Evolutionary conservation across 768 basidiomycete genomes (phyloP), one percentile per base, ranked within the genome.

Genomic region (Mycena crocata): DNA sequence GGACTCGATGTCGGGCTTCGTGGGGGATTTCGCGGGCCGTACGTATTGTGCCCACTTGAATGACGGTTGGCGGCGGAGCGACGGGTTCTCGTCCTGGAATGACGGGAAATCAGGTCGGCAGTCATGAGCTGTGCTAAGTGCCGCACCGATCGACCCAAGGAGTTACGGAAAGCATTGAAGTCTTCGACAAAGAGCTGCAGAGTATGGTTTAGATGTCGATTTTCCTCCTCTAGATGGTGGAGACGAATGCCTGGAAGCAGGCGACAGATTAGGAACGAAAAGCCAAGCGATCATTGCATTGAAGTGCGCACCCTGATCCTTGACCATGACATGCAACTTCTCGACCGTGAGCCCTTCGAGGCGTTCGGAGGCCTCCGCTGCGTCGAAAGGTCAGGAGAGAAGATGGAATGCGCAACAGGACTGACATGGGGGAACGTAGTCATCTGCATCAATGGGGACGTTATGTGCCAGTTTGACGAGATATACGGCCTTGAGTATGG

Each of bases 401-500:
- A 76, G 49, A 75, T 71, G 77, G 46, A 34, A 49, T 57, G 44
- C 34, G 21, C 34, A 21, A 45, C 50, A 35, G 26, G 50, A 81
- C 93, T 73, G 74, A 95, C 95, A 96, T 62, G 94, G 94, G 12
- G 96, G 95, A 17, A 96, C 87, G 76, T 95, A 98, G 72, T 94
- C 87, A 68, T 93, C 91, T 40, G 91, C 82, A 64, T 94, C 93
- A 70, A 96, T 89, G 39, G 93, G 89, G 56, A 99, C 83, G 67
- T 89, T 89, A 74, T 96, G 87, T 1, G 89, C 89, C 56, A 96
- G 80, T 83, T 99, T 99, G 72, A 94, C 82, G 57, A 89, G 89
- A 81, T 98, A 99, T 62, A 98, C 90, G 51, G 93, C 91, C 78
- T 95, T 96, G 76, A 99, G 89, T 68, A 99, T 95, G 46, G 93